phyloP scores from a whole-genome alignment of 805 yeast genomes.

The Metschnikowia gelsemii region DNA sequence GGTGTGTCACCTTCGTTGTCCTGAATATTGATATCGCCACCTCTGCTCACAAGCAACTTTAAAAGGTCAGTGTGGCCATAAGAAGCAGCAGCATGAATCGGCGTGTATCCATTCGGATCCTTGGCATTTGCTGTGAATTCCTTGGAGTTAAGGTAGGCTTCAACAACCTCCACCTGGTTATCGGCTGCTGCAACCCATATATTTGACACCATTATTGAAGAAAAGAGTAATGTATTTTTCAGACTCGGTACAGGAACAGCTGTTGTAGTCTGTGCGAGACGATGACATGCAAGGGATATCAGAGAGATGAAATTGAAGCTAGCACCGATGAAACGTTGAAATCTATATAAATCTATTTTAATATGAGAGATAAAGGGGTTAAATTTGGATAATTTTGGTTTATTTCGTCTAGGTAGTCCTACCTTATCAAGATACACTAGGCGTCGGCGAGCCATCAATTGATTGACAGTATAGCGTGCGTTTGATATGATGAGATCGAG shows the following conservation, averaged over 20 bases:
- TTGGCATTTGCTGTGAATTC: conserved; percentile 63
- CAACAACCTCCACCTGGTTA: conserved; percentile 60
- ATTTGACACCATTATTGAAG: conserved; percentile 48
- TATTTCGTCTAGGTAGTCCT: too few species aligned
- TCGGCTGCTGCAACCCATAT: conserved; percentile 97
- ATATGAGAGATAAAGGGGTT: too few species aligned
- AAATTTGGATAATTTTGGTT: too few species aligned
- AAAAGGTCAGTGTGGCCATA: conserved; percentile 79
- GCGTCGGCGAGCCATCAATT: too few species aligned
- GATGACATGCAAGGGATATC: conserved; percentile 1
- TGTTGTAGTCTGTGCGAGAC: conserved; percentile 6
- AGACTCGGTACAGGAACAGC: conserved; percentile 10
- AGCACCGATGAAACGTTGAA: too few species aligned
- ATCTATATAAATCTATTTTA: too few species aligned
- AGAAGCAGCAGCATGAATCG: conserved; percentile 96
- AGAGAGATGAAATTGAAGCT: not conserved
- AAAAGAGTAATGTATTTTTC: not conserved
- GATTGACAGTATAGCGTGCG: too few species aligned
- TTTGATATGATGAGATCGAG: too few species aligned
- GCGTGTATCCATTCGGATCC: conserved; percentile 94
- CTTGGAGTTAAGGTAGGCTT: conserved; percentile 51
- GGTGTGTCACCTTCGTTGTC: conserved; percentile 96
- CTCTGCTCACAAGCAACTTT: conserved; percentile 50
- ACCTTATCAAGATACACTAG: too few species aligned
- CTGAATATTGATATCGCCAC: conserved; percentile 79